These are phyloP conservation scores for Erysiphe pisi DNA, from an alignment of 2,329 filamentous ascomycete species.

Conservation along the genomic window DNA sequence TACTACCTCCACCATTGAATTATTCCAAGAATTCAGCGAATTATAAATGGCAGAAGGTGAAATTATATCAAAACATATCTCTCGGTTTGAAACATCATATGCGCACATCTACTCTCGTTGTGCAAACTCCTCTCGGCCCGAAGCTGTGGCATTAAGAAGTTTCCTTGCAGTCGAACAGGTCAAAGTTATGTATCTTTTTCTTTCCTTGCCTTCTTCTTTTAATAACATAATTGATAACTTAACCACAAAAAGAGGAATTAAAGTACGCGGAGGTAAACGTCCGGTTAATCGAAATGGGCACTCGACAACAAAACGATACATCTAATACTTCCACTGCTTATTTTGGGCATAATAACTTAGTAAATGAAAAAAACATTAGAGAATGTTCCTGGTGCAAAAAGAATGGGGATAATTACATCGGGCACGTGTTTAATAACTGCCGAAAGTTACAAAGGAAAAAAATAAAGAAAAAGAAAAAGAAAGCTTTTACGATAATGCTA, in stretches of 20 bases:
- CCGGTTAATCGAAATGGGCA: background rate
- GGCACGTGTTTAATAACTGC: background rate
- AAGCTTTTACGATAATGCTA: no score
- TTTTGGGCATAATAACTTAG: background rate
- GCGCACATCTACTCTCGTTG: background rate
- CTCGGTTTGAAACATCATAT: slow-evolving; percentile 15
- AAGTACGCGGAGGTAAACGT: background rate
- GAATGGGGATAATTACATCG: background rate
- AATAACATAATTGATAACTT: slow-evolving; percentile 24
- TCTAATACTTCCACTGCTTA: background rate
- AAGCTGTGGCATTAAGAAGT: background rate
- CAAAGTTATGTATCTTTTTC: slow-evolving; percentile 22
- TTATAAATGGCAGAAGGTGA: no score
- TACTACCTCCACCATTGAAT: slow-evolving; percentile 22
- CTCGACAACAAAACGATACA: background rate
- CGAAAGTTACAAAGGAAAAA: no score
- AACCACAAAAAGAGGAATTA: slow-evolving; percentile 9
- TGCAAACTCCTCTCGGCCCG: background rate
- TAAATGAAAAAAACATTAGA: background rate
- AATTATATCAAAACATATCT: background rate
- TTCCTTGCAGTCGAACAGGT: slow-evolving; percentile 5
- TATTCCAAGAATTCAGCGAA: no score
- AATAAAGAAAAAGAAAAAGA: no score
- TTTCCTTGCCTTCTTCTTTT: background rate
- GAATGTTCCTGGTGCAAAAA: slow-evolving; percentile 4